Base-by-base conservation (phyloP, 2,329 filamentous ascomycete genomes). In the Diplodia seriata region DNA sequence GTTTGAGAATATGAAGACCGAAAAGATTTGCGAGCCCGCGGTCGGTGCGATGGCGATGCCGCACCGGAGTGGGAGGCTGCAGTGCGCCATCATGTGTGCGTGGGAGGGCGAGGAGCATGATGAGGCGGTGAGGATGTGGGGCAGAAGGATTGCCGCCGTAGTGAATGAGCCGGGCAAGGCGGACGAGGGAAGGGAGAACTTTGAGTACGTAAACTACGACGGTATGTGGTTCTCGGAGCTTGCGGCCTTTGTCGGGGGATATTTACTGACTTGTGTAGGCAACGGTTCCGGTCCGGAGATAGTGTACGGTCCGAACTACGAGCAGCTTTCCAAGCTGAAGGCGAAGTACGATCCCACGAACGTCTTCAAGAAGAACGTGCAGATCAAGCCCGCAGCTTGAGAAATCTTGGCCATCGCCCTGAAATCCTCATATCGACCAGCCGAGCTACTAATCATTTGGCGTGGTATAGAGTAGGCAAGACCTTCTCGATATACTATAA, bases 301-400 rank as follows among this genome's bases (percentile, higher is more conserved):
- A 2, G 71, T 78, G 8, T 79, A 75, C 61, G 77, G 77, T 3
- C 71, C 67, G 3, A 78, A 78, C 67, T 73, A 75, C n/a, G 73
- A 73, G 69, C 72, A 72, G 26, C 68, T 79, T 14, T 70, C 71
- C 56, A 74, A 77, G 57, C 54, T 79, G 67, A 78, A 79, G 72
- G 66, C 73, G 15, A 77, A 76, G 69, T 78, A 76, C 33, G 76
- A 79, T 68, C 75, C 76, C 0, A 73, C 74, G 1, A 77, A 77
- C 57, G 33, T 77, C 43, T 79, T 79, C 68, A 73, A 72, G 12
- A 54, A 65, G 31, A 65, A 53, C 3, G 53, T 65, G 5, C 31
- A 26, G 15, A 62, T 50, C 18, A 36, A 33, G 1, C 40, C 43
- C 4, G 43, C 43, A 18, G 40, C 5, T 1, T 55, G 18, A 47